phyloP scores from a whole-genome alignment of 352 stramenopile genomes.

The Globisporangium nodosum region DNA sequence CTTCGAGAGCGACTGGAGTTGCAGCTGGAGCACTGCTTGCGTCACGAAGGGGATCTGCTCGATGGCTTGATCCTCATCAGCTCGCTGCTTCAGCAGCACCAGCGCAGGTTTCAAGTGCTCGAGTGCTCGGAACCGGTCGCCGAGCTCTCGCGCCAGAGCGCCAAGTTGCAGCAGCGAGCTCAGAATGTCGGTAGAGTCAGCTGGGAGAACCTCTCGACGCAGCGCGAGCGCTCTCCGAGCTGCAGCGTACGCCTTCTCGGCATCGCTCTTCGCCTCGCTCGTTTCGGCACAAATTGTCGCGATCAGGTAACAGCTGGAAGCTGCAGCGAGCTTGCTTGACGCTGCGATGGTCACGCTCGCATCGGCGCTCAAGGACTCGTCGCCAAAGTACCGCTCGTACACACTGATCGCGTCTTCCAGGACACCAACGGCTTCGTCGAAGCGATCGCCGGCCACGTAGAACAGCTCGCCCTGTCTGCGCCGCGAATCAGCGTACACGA shows the following conservation, averaged over 20 bases:
- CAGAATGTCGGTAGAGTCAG: conserved; percentile 25
- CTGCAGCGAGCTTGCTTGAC: conserved; percentile 19
- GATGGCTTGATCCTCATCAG: conserved; percentile 15
- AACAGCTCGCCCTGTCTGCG: conserved; percentile 38
- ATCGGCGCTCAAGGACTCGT: conserved; percentile 8
- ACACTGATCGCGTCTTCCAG: conserved; percentile 49
- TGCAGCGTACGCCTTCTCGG: conserved; percentile 38
- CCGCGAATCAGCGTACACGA: conserved; percentile 43
- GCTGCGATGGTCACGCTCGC: conserved; percentile 5
- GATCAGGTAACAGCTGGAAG: conserved; percentile 37
- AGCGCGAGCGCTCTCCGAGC: conserved; percentile 31
- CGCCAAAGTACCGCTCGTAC: conserved; percentile 41
- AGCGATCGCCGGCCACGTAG: conserved; percentile 2
- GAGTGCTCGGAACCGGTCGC: conserved; percentile 46
- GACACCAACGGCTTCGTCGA: conserved; percentile 32
- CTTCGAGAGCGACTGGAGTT: conserved; percentile 24
- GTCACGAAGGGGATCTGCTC: conserved; percentile 33
- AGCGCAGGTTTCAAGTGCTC: conserved; percentile 45
- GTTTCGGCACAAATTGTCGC: conserved; percentile 14
- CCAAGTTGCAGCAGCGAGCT: conserved; percentile 45
- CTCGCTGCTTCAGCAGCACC: conserved; percentile 22
- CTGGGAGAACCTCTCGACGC: conserved; percentile 24
- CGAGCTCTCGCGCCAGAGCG: conserved; percentile 26
- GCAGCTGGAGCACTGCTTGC: conserved; percentile 31
- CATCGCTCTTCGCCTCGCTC: conserved; percentile 14